phyloP scores from a whole-genome alignment of 805 yeast genomes.

The Sugiyamaella chiloensis region DNA sequence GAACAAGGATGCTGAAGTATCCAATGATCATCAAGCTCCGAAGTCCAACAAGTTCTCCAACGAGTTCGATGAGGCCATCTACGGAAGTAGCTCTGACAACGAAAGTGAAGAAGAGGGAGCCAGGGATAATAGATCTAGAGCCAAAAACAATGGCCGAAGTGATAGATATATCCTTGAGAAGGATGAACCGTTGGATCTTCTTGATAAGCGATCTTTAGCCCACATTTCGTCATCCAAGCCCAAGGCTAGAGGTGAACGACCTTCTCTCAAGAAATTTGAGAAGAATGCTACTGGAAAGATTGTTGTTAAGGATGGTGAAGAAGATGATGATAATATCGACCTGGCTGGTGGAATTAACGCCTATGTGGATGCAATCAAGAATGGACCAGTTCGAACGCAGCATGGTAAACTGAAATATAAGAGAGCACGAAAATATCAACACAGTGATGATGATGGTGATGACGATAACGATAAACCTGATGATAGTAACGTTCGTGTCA shows the following conservation, averaged over 20 bases:
- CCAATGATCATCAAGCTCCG: conserved; percentile 22
- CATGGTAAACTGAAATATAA: conserved; percentile 85
- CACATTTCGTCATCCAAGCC: conserved; percentile 90
- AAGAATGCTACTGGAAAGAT: conserved; percentile 64
- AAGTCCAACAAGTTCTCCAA: conserved; percentile 50
- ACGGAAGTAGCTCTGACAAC: conserved; percentile 65
- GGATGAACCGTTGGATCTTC: conserved; percentile 79
- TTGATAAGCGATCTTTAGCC: conserved; percentile 80
- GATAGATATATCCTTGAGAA: conserved; percentile 71
- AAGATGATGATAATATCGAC: conserved; percentile 24
- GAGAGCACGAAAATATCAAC: conserved; percentile 52
- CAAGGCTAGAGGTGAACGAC: conserved; percentile 44
- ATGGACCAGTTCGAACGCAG: conserved; percentile 93
- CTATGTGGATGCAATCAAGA: conserved; percentile 87
- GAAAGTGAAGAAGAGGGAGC: conserved; percentile 46
- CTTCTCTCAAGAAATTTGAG: conserved; percentile 37
- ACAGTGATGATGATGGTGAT: conserved; percentile 53
- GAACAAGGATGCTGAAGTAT: conserved; percentile 36
- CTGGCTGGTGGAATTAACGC: conserved; percentile 67
- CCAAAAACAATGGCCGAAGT: conserved; percentile 32
- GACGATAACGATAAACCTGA: conserved; percentile 38
- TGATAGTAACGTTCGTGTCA: background rate
- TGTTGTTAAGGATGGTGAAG: conserved; percentile 47
- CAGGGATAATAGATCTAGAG: conserved; percentile 11
- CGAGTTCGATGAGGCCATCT: conserved; percentile 89